Evolutionary conservation across 768 basidiomycete species (phyloP), one percentile per base, ranked within the genome.

Genomic region (Auriscalpium vulgare): DNA sequence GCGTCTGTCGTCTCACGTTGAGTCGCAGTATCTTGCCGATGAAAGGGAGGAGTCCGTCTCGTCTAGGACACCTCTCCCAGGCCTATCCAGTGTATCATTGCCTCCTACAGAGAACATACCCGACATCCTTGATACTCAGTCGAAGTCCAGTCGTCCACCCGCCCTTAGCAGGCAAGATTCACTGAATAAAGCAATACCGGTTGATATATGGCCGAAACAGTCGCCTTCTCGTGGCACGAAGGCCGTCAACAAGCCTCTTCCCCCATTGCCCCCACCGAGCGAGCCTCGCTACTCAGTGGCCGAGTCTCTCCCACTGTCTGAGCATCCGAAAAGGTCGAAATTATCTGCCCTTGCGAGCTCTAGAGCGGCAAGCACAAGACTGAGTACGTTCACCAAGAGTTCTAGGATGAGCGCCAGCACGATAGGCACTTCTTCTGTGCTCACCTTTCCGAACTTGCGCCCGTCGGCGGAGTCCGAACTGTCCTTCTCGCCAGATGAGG

Each of bases 361-460:
- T 34, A 65, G 74, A 47, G 73, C 70, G 49, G 49, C 59, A 1
- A 68, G 60, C 45, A 56, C 57, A 7, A 48, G 67, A 37, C 71
- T 71, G 47, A 78, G 74, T 56, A 72, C 76, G 57, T 81, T 78
- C 62, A 82, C 84, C 21, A 72, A 77, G 50, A 80, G 82, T 21
- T 80, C 56, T 56, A 50, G 61, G 21, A 7, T 51, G 43, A 60
- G 59, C 16, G 54, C 53, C n/a, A 55, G 53, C 47, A 78, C 72
- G 10, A 69, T 80, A 45, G 72, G 79, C 37, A 71, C 80, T 0
- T 82, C 80, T 3, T 83, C 87, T 23, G 75, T 86, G n/a, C 79
- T 83, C 62, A 89, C 88, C 1, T 90, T 84, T 64, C 84, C 87
- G 21, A 76, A 65, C 16, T 74, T 89, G 58, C 83, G 88, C 16